Conservation (phyloP, 176 grass and related monocot species). For the Lolium perenne region DNA sequence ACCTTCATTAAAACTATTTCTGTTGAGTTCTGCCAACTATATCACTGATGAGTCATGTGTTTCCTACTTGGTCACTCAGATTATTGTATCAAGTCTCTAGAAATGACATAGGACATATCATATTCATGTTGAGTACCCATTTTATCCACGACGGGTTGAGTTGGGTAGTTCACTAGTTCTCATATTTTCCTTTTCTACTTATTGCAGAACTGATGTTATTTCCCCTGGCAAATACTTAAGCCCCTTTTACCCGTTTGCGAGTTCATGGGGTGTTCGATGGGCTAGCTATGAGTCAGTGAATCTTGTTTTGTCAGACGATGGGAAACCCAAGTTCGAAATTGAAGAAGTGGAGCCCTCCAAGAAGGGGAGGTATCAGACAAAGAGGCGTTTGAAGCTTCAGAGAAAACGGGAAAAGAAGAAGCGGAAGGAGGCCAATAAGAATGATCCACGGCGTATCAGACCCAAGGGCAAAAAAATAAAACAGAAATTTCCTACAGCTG, state of each 20-base stretch:
- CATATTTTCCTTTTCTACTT: conserved; percentile 3
- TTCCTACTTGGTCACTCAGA: not conserved
- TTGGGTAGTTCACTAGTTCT: conserved; percentile 10
- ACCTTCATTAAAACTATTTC: not conserved
- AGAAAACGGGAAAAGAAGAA: conserved; percentile 74
- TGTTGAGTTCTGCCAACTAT: not conserved
- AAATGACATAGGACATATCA: not conserved
- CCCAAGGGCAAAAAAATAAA: conserved; percentile 86
- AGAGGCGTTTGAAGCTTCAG: conserved; percentile 80
- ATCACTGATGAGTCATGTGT: not conserved
- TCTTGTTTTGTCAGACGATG: conserved; percentile 75
- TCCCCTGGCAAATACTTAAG: conserved; percentile 40
- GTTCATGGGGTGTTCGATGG: conserved; percentile 47
- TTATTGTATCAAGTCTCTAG: not conserved
- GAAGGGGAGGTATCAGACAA: conserved; percentile 70
- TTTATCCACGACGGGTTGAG: not conserved
- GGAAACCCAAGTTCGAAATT: conserved; percentile 65
- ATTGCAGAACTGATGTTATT: conserved; percentile 46
- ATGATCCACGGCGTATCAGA: conserved; percentile 68
- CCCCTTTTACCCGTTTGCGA: conserved; percentile 35
- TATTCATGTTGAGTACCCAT: not conserved
- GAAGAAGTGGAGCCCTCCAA: conserved; percentile 67
- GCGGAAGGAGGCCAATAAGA: conserved; percentile 78
- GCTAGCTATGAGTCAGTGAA: conserved; percentile 68
- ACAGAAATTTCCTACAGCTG: conserved; percentile 78